A percentile compares a stretch with the other conserved stretches of the same genome.
phyloP scores from a whole-genome alignment of 2,329 filamentous ascomycete species.

The Didymella arachidicola region DNA sequence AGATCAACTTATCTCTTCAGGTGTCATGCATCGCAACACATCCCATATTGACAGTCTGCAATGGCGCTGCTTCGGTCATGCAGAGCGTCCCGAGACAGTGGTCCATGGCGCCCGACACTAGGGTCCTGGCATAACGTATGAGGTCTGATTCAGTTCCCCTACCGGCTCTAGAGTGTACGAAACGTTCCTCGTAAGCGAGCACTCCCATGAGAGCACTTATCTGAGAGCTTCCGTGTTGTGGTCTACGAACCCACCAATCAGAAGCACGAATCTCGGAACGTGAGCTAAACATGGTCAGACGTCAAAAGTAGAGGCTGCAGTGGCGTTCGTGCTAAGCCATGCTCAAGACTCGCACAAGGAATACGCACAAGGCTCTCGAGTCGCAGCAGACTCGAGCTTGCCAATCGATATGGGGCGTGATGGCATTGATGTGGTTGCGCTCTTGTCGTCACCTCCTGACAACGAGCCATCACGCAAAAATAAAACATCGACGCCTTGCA shows the following conservation, averaged over 20 bases:
- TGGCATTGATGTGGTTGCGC: slow-evolving; percentile 16
- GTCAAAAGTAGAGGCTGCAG: slow-evolving; percentile 20
- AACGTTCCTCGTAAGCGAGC: slow-evolving; percentile 22
- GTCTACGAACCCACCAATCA: slow-evolving; percentile 26
- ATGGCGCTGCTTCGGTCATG: background rate
- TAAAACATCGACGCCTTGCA: background rate
- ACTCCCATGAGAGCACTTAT: slow-evolving; percentile 19
- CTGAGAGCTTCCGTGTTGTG: slow-evolving; percentile 23
- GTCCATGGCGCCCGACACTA: slow-evolving; percentile 25
- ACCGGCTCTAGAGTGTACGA: slow-evolving; percentile 15
- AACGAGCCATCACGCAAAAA: slow-evolving; percentile 1
- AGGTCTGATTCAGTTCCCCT: slow-evolving; percentile 2
- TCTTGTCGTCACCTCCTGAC: slow-evolving; percentile 3
- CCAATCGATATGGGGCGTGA: slow-evolving; percentile 26
- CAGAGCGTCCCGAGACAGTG: slow-evolving; percentile 24
- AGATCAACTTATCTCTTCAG: background rate
- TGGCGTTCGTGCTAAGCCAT: slow-evolving; percentile 29
- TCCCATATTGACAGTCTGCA: background rate
- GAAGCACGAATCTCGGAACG: slow-evolving; percentile 23
- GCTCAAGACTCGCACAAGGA: slow-evolving; percentile 17
- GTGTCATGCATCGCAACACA: background rate
- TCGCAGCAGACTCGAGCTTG: slow-evolving; percentile 9
- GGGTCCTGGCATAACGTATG: slow-evolving; percentile 17
- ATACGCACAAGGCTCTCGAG: slow-evolving; percentile 10
- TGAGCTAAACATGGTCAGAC: slow-evolving; percentile 30